Conservation (phyloP, 345 rosid genomes). For the Hibiscus tridactylites region DNA sequence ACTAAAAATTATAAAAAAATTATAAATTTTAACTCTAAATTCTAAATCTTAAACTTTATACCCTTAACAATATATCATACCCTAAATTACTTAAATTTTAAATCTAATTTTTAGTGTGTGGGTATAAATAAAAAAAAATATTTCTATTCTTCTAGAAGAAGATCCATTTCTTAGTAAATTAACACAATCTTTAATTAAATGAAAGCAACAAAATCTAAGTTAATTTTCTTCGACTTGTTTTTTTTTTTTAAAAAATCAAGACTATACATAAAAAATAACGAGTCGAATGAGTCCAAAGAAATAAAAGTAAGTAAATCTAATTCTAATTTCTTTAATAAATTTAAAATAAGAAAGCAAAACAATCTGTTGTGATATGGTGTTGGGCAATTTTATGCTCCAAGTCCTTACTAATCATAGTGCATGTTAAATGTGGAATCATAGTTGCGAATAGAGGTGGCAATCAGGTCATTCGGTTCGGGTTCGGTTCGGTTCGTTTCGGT, state of each 20-base stretch:
- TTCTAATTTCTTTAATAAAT: not conserved
- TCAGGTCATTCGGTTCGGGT: too few species aligned
- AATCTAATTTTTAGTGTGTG: too few species aligned
- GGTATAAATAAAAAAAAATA: too few species aligned
- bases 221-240: not conserved
- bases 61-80: too few species aligned
- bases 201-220: not conserved
- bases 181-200: not conserved
- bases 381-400: not conserved
- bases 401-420: not conserved
- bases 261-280: not conserved
- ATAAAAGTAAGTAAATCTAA: not conserved
- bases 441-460: too few species aligned
- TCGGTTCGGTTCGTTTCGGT: too few species aligned
- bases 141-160: slow-evolving; percentile 22
- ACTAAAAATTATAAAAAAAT: too few species aligned
- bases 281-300: not conserved
- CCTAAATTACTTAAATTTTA: too few species aligned
- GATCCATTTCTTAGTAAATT: slow-evolving; percentile 2
- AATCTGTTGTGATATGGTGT: not conserved
- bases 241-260: not conserved
- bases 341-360: not conserved
- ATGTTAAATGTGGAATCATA: slow-evolving; percentile 5
- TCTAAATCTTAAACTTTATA: slow-evolving; percentile 56
- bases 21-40: too few species aligned